Conservation (phyloP, 129 eudicot species). For the Smallanthus sonchifolius region DNA sequence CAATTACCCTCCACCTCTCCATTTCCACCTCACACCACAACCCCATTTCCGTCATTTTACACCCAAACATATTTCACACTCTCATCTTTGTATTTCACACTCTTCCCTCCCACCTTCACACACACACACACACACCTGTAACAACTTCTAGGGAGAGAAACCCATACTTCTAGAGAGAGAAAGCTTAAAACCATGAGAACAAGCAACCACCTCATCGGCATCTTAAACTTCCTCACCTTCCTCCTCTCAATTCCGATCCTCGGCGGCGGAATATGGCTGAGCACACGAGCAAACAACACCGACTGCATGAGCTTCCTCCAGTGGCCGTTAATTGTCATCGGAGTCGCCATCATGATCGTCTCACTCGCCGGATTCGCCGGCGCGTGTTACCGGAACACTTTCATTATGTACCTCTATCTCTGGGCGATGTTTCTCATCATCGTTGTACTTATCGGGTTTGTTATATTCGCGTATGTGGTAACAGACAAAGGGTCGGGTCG, state of each 20-base stretch:
- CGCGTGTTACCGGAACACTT: slow-evolving; percentile 82
- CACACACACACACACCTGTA: not conserved
- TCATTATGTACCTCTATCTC: slow-evolving; percentile 83
- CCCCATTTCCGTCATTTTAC: slow-evolving; percentile 27
- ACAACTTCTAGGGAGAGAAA: not conserved
- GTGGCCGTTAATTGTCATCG: slow-evolving; percentile 82
- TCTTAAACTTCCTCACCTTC: slow-evolving; percentile 73
- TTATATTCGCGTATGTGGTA: slow-evolving; percentile 76
- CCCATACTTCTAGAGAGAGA: not conserved
- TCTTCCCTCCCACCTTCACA: slow-evolving; percentile 19
- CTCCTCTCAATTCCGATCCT: slow-evolving; percentile 75
- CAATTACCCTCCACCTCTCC: not conserved
- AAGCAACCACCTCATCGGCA: slow-evolving; percentile 76
- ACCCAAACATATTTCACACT: not conserved
- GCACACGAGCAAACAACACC: slow-evolving; percentile 82
- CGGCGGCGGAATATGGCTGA: slow-evolving; percentile 93
- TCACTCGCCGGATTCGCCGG: slow-evolving; percentile 95
- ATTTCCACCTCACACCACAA: not conserved
- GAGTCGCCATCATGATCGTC: slow-evolving; percentile 69
- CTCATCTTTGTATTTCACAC: slow-evolving; percentile 19
- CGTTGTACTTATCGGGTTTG: slow-evolving; percentile 59
- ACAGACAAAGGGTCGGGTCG: slow-evolving; percentile 88
- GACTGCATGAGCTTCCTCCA: slow-evolving; percentile 82
- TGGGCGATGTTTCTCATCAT: slow-evolving; percentile 90
- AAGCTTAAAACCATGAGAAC: slow-evolving; percentile 53